phyloP scores from a whole-genome alignment of 2,329 filamentous ascomycete species.

The Bipolaris cookei region DNA sequence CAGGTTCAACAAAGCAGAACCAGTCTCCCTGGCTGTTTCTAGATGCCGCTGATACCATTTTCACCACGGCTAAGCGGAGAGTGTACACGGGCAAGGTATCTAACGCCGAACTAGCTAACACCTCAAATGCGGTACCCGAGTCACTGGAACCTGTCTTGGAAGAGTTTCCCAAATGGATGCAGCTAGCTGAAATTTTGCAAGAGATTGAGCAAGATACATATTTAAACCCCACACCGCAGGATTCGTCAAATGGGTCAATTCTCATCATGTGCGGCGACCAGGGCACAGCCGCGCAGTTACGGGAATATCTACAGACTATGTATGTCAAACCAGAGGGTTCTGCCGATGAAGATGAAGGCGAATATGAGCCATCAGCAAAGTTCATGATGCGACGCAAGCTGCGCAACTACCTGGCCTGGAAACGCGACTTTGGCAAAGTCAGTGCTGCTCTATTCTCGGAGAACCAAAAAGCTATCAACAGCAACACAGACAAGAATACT shows the following conservation, averaged over 20 bases:
- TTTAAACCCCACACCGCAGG: conserved; percentile 75
- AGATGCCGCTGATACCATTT: conserved; percentile 92
- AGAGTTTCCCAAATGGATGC: conserved; percentile 91
- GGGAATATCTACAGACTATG: conserved; percentile 92
- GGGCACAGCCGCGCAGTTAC: conserved; percentile 82
- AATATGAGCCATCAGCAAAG: conserved; percentile 70
- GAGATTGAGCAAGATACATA: conserved; percentile 93
- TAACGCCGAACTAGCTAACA: conserved; percentile 59
- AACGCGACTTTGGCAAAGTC: conserved; percentile 84
- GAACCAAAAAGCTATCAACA: conserved; percentile 77
- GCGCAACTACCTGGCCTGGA: conserved; percentile 88
- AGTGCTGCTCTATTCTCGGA: conserved; percentile 79
- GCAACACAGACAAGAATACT: conserved; percentile 64
- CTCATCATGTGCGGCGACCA: conserved; percentile 95
- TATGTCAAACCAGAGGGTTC: conserved; percentile 66
- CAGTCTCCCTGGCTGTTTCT: conserved; percentile 97
- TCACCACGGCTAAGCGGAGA: conserved; percentile 84
- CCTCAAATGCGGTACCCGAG: conserved; percentile 59
- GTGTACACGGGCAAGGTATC: conserved; percentile 80
- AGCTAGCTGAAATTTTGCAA: conserved; percentile 86
- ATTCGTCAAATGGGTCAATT: conserved; percentile 89
- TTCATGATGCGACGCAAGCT: conserved; percentile 92
- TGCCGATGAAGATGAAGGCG: conserved; percentile 58
- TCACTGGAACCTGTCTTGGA: conserved; percentile 82
- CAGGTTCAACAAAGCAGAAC: conserved; percentile 83